These are phyloP conservation scores for Aquanectria penicillioides DNA, from an alignment of 2,329 filamentous ascomycete genomes.

Conservation along the genomic window DNA sequence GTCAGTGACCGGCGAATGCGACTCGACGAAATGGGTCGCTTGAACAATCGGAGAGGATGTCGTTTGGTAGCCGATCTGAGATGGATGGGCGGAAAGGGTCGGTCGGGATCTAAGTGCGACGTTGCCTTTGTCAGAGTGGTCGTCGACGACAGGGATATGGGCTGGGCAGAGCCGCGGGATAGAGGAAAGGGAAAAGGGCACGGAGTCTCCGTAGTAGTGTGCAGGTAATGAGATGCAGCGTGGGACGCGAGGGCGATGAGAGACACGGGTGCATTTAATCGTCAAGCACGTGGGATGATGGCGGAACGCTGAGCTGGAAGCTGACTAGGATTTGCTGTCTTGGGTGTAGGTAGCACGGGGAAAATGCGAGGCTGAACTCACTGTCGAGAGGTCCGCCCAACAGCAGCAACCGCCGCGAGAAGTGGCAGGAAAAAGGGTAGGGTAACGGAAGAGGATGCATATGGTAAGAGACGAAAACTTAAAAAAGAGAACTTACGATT, in stretches of 20 bases:
- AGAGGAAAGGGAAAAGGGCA: constrained; percentile 27
- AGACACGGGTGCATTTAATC: constrained; percentile 13
- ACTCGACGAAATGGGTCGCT: constrained; percentile 56
- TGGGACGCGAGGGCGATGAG: constrained; percentile 27
- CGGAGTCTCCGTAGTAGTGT: neutral
- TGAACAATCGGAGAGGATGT: constrained; percentile 75
- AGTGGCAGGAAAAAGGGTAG: neutral
- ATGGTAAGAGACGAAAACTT: too few species aligned
- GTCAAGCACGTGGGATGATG: constrained; percentile 18
- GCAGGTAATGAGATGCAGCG: neutral
- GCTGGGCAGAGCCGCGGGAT: constrained; percentile 1
- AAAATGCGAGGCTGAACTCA: constrained; percentile 26
- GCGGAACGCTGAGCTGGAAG: constrained; percentile 2
- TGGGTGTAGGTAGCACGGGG: constrained; percentile 15
- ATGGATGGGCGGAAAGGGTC: constrained; percentile 64
- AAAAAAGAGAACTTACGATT: constrained; percentile 38
- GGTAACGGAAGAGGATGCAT: constrained; percentile 11
- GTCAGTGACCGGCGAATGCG: constrained; percentile 33
- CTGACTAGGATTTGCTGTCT: constrained; percentile 20
- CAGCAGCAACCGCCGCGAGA: neutral
- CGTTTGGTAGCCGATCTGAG: constrained; percentile 74
- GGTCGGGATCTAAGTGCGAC: constrained; percentile 43
- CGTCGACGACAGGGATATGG: constrained; percentile 24
- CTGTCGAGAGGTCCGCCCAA: constrained; percentile 10
- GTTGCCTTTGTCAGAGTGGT: constrained; percentile 35